phyloP scores from a whole-genome alignment of 164 flowering plant species.

The Echeveria elegans region DNA sequence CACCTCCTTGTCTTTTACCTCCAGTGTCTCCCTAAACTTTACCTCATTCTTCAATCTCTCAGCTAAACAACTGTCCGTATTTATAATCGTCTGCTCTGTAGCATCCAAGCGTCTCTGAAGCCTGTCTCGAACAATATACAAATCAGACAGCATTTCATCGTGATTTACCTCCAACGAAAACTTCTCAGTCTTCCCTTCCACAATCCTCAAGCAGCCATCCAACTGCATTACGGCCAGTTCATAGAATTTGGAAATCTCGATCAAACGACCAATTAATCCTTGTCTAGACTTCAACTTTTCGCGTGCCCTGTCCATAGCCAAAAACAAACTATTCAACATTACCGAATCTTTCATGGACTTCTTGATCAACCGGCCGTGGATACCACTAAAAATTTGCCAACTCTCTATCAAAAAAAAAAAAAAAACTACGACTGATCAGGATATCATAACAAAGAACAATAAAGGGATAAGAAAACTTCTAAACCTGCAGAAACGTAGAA shows the following conservation, averaged over 20 bases:
- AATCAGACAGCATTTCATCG: slow-evolving; percentile 37
- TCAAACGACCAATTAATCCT: slow-evolving; percentile 50
- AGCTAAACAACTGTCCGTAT: slow-evolving; percentile 45
- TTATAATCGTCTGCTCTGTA: slow-evolving; percentile 35
- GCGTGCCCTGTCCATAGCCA: slow-evolving; percentile 68
- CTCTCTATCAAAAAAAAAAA: not conserved
- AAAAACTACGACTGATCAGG: not conserved
- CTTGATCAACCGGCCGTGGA: slow-evolving; percentile 23
- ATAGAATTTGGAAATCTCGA: slow-evolving; percentile 64
- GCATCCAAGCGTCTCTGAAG: slow-evolving; percentile 54
- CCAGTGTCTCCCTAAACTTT: slow-evolving; percentile 36
- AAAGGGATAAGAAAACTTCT: not conserved
- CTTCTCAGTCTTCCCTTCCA: slow-evolving; percentile 49
- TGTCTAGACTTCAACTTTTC: slow-evolving; percentile 44
- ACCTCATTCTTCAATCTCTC: slow-evolving; percentile 38
- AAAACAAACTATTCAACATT: slow-evolving; percentile 58
- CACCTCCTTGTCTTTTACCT: slow-evolving; percentile 40
- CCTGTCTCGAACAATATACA: slow-evolving; percentile 42
- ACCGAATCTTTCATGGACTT: slow-evolving; percentile 50
- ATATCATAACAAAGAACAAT: not conserved
- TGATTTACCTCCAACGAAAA: slow-evolving; percentile 24
- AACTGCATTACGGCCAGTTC: slow-evolving; percentile 68
- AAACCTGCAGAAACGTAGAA: not conserved
- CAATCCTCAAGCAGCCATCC: slow-evolving; percentile 55
- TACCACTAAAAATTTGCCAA: slow-evolving; percentile 43